Base-by-base conservation (phyloP, 768 basidiomycete genomes). In the Russula dissimulans region DNA sequence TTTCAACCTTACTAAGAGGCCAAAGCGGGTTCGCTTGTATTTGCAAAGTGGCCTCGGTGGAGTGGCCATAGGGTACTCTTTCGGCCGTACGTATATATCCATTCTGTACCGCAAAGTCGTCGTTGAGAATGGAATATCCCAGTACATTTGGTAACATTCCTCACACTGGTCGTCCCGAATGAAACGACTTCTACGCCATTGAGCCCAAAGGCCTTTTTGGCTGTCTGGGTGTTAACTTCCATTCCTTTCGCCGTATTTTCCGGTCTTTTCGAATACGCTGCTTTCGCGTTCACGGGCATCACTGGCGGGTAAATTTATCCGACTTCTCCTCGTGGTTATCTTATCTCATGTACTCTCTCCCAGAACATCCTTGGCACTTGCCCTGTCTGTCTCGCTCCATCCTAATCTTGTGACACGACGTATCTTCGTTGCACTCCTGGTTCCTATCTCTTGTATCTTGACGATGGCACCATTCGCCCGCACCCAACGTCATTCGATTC, bases 1-100 rank as follows among this genome's bases (percentile, higher is more conserved):
- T 36, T 59, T 54, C 61, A 58, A 50, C 47, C 56, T 54, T 59
- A 56, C 44, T 32, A 54, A 56, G 47, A 62, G 56, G 51, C 70
- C 69, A 26, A 71, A 69, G 26, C 69, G 63, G n/a, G 67, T 72
- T 31, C 68, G 61, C 34, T 80, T 75, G 68, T 67, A 73, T 10
- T 69, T 86, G 10, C 81, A 81, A 67, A 85, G 86, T 47, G 86
- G 86, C 3, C 61, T 86, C 18, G 86, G 86, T 54, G 86, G 86
- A 15, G 61, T 85, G 22, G 75, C 77, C 14, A 69, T 73, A 17
- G 86, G 85, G 29, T 86, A 78, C 70, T 71, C 75, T 3, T 84
- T 84, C 64, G 85, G 85, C 57, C 67, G 86, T 86, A 67, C 39
- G 80, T 75, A 54, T 18, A 17, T 48, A 44, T 45, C 56, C 54